These are phyloP conservation scores for Alternaria sp. DNA, from an alignment of 2,329 filamentous ascomycete species.

Conservation along the genomic window DNA sequence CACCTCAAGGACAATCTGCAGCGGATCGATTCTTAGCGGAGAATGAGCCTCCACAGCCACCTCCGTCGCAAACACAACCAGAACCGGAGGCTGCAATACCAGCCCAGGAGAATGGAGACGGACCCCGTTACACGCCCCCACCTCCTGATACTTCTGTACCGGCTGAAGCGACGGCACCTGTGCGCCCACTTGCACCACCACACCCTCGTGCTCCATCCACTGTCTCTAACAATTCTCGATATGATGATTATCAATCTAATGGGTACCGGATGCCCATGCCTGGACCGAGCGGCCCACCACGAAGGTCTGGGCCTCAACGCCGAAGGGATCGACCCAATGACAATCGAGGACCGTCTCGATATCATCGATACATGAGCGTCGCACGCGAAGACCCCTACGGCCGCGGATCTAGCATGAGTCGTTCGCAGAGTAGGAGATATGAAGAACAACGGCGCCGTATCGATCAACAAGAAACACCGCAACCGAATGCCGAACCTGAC, in stretches of 20 bases:
- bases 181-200: constrained; percentile 27
- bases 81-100: constrained; percentile 26
- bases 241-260: constrained; percentile 37
- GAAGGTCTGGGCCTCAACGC: constrained; percentile 41
- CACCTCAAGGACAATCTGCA: constrained; percentile 36
- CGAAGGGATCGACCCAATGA: constrained; percentile 46
- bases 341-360: constrained; percentile 45
- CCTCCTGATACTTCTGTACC: constrained; percentile 27
- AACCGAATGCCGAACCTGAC: constrained; percentile 41
- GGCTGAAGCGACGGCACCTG: constrained; percentile 26
- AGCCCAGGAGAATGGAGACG: constrained; percentile 39
- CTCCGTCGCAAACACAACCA: constrained; percentile 18
- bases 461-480: constrained; percentile 49
- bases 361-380: constrained; percentile 49
- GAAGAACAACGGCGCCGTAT: constrained; percentile 49
- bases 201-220: constrained; percentile 39
- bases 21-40: constrained; percentile 50
- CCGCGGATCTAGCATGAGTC: constrained; percentile 46
- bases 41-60: constrained; percentile 24
- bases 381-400: constrained; percentile 47
- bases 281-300: constrained; percentile 32
- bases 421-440: constrained; percentile 48
- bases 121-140: constrained; percentile 42
- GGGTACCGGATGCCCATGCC: constrained; percentile 40
- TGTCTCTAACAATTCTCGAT: constrained; percentile 45